Base-by-base conservation (phyloP, 2,329 filamentous ascomycete species). In the Verticillium tricorpus region DNA sequence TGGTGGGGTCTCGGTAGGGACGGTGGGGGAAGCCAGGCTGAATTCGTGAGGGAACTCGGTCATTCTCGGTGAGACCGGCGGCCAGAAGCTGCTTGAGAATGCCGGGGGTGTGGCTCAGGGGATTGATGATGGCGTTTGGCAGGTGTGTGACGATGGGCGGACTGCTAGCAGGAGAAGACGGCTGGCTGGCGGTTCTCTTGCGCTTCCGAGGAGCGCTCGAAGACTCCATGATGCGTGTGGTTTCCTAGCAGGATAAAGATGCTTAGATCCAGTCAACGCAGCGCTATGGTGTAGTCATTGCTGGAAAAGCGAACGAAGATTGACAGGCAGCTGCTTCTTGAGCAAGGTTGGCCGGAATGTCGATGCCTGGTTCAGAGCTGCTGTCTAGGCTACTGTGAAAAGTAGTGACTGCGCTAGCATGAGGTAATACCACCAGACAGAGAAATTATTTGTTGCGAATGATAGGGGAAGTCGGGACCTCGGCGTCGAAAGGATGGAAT, bases 11-110 rank as follows among this genome's bases (percentile, higher is more conserved):
- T 15, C 56, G 61, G 62, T 63, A 37, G 39, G 63, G 68, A 1
- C 79, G 75, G 69, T 88, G 85, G 1, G 85, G 85, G 58, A 87
- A 88, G 9, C 76, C 70, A 0, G 73, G 74, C 60, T 74, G 70
- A 56, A 63, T 68, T 61, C 63, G 69, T 14, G 69, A 76, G 11
- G 74, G 83, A 40, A 76, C 71, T n/a, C 71, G 75, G 31, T 85
- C 78, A 57, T 78, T 71, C 12, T 82, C 75, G 5, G 76, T 70
- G 37, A 87, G 72, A 4, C 85, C 85, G 3, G 85, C 85, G 2
- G 82, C 67, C 32, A 74, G 70, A 60, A 87, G 80, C 68, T 88
- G 85, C 55, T 71, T 74, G 58, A 86, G 79, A 39, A 81, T 79
- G 58, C 74, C 71, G 0, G 82, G 82, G 2, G 79, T 75, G 66